Base-by-base conservation (phyloP, 2,329 filamentous ascomycete species). In the Ascochyta rabiei region DNA sequence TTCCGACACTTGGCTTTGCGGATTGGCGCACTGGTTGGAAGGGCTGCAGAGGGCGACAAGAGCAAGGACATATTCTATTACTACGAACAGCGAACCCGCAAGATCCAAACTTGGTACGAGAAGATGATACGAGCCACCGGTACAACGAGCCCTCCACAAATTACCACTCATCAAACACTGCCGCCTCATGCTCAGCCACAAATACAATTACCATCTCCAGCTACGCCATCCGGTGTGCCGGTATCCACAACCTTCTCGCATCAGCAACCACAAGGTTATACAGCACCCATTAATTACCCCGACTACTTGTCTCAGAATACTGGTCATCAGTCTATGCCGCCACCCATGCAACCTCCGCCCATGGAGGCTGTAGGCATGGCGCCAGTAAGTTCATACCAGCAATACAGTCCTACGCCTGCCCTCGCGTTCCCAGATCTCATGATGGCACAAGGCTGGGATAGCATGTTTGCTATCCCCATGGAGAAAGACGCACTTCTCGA, bases 51-150 rank as follows among this genome's bases (percentile, higher is more conserved):
- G 10, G 62, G 60, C 9, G 59, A 66, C 33, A 67, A 66, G 48
- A 19, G 60, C 18, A 65, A 66, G 30, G 67, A 71, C 41, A 64
- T 70, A 10, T 72, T 72, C 53, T 57, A 38, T 16, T 40, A 68
- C 37, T 72, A 68, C 44, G 64, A 67, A 40, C 59, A 60, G 35
- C 51, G 68, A 24, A 60, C 66, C 4, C 53, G 63, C n/a, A 69
- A 70, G 44, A 64, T 72, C 18, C 59, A 70, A 33, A 64, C 39
- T 6, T 71, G 69, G 69, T 71, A 66, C 39, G 65, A 71, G 42
- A 58, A 60, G n/a, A 67, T 70, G 63, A 56, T 59, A 1, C 50
- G 51, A 42, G 66, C 63, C 10, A 68, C 59, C 2, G 53, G 61
- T 2, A 51, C 55, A 2, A 42, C 53, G 9, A 66, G 56, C 24